Percentiles rank a stretch among this genome's conserved stretches.
These are phyloP conservation scores for Populus davidiana DNA, from an alignment of 345 rosid genomes.

Conservation along the genomic window DNA sequence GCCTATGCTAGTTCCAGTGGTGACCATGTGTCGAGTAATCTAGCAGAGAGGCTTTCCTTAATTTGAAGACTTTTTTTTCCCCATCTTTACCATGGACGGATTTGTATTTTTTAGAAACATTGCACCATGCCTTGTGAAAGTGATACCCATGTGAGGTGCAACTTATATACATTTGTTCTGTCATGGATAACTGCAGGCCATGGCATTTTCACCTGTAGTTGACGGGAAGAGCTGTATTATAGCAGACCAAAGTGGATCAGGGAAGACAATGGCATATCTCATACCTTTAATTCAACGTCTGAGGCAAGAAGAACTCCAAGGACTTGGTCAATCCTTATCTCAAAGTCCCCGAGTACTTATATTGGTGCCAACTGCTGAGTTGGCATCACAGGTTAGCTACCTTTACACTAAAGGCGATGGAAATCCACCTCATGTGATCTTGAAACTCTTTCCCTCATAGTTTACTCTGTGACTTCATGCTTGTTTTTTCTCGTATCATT, in stretches of 20 bases:
- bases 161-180: slow-evolving; percentile 6
- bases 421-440: neutral
- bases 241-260: slow-evolving; percentile 99
- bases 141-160: neutral
- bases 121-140: neutral
- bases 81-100: neutral
- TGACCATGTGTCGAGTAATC: neutral
- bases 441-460: neutral
- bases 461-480: neutral
- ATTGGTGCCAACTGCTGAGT: slow-evolving; percentile 88
- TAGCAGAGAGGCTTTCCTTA: neutral
- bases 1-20: neutral
- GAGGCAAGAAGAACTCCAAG: slow-evolving; percentile 82
- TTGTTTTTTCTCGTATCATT: neutral
- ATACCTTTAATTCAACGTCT: slow-evolving; percentile 75
- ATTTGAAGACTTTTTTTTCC: neutral
- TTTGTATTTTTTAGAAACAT: neutral
- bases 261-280: slow-evolving; percentile 93
- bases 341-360: slow-evolving; percentile 71
- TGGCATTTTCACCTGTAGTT: slow-evolving; percentile 69
- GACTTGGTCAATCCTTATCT: slow-evolving; percentile 51
- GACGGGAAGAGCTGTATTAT: slow-evolving; percentile 79
- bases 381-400: slow-evolving; percentile 81
- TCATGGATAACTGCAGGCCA: slow-evolving; percentile 54
- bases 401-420: neutral